These are phyloP conservation scores for Madurella fahalii DNA, from an alignment of 2,329 filamentous ascomycete genomes.

Conservation along the genomic window DNA sequence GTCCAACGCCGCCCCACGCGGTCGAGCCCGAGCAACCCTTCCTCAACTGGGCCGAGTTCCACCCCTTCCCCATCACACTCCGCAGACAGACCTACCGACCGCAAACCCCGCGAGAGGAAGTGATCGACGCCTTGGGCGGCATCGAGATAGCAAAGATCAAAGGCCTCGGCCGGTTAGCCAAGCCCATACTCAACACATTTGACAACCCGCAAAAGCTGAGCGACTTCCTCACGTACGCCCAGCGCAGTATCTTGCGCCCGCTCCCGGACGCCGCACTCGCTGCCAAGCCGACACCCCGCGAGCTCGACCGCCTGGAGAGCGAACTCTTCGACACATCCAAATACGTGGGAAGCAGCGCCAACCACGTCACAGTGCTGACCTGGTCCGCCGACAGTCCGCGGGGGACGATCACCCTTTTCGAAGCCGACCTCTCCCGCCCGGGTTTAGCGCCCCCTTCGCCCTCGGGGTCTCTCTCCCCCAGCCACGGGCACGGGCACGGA, in stretches of 20 bases:
- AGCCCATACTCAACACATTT: constrained; percentile 11
- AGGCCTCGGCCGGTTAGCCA: constrained; percentile 9
- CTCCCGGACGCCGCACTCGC: not conserved
- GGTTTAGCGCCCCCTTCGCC: not conserved
- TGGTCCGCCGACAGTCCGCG: constrained; percentile 10
- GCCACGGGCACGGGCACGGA: too few relatives aligned
- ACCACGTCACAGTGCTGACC: constrained; percentile 14
- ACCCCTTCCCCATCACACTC: not conserved
- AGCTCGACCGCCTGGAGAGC: constrained; percentile 8
- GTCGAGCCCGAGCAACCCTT: not conserved
- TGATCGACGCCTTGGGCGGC: constrained; percentile 6
- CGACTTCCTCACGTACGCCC: constrained; percentile 2
- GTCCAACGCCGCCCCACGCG: not conserved
- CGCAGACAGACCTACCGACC: not conserved
- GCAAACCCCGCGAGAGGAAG: constrained; percentile 3
- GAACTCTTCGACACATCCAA: constrained; percentile 19
- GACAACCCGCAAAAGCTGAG: not conserved
- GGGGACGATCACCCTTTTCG: constrained; percentile 15
- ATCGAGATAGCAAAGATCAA: constrained; percentile 6
- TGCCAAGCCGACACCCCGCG: not conserved
- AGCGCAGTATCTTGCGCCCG: constrained; percentile 9
- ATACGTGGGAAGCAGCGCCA: constrained; percentile 1
- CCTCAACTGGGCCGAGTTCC: constrained; percentile 2
- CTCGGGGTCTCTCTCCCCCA: not conserved
- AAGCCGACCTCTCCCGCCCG: not conserved